A percentile compares a stretch with the other conserved stretches of the same genome.
Evolutionary conservation across 805 yeast genomes (phyloP).

Genomic region (Pichia membranifaciens): DNA sequence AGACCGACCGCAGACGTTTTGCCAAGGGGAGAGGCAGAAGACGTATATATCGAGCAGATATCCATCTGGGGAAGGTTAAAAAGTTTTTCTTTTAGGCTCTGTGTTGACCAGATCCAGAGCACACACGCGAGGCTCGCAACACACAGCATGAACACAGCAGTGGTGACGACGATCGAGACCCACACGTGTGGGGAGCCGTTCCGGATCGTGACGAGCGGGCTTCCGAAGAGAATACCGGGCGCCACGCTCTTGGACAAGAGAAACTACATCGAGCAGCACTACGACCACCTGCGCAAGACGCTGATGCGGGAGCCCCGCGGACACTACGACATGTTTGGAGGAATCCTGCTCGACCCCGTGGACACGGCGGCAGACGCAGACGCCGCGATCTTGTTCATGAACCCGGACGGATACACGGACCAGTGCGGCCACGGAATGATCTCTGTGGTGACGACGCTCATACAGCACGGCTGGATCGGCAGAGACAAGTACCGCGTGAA

Average conservation of each 20-base stretch:
- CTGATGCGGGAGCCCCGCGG: slow-evolving; percentile 27
- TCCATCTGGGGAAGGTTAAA: too few species aligned
- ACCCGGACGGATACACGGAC: slow-evolving; percentile 26
- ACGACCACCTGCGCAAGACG: slow-evolving; percentile 23
- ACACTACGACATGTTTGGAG: slow-evolving; percentile 28
- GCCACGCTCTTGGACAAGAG: slow-evolving; percentile 21
- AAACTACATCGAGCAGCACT: slow-evolving; percentile 14
- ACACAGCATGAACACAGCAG: slow-evolving; percentile 3
- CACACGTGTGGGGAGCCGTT: slow-evolving; percentile 28
- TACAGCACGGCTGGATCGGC: slow-evolving; percentile 19
- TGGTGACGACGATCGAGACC: slow-evolving; percentile 20
- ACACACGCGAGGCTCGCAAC: not conserved
- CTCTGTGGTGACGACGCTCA: slow-evolving; percentile 20
- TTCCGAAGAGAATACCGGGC: slow-evolving; percentile 21
- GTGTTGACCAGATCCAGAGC: too few species aligned
- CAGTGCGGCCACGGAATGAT: slow-evolving; percentile 29
- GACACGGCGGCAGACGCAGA: slow-evolving; percentile 17
- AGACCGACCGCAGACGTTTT: too few species aligned
- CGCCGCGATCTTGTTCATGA: slow-evolving; percentile 23
- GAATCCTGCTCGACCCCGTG: slow-evolving; percentile 19
- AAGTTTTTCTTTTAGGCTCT: too few species aligned
- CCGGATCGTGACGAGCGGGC: slow-evolving; percentile 17
- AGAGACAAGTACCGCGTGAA: slow-evolving; percentile 16
- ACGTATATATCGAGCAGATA: too few species aligned
- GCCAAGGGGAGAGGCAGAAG: too few species aligned